Evolutionary conservation across 768 basidiomycete species (phyloP).

Genomic region (Melanogaster broomeanus): DNA sequence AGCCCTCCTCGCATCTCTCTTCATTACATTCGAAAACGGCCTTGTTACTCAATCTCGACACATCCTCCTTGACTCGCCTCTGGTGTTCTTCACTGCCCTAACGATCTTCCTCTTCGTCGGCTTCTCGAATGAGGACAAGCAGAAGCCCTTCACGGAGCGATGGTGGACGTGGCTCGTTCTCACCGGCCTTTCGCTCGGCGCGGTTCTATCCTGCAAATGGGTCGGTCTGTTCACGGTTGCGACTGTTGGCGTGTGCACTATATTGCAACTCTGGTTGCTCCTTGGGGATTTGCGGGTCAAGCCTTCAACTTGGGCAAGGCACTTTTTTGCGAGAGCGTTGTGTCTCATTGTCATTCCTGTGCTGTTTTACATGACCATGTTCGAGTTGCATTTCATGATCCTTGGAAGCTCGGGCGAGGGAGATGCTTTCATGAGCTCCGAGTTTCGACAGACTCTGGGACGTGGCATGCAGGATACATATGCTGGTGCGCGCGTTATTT

Average conservation of each 20-base stretch:
- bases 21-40: slow-evolving; percentile 97
- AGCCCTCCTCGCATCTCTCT: slow-evolving; percentile 84
- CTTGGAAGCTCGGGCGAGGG: slow-evolving; percentile 92
- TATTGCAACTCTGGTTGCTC: slow-evolving; percentile 85
- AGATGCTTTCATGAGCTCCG: slow-evolving; percentile 99
- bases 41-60: slow-evolving; percentile 94
- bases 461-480: slow-evolving; percentile 91
- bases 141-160: slow-evolving; percentile 73
- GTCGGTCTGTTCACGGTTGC: slow-evolving; percentile 98
- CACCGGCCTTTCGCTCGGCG: slow-evolving; percentile 88
- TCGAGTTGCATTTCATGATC: slow-evolving; percentile 91
- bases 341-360: slow-evolving; percentile 87
- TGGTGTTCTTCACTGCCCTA: slow-evolving; percentile 96
- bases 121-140: slow-evolving; percentile 90
- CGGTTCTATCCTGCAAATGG: slow-evolving; percentile 96
- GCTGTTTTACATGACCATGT: slow-evolving; percentile 95
- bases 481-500: slow-evolving; percentile 68
- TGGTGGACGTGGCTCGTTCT: slow-evolving; percentile 96
- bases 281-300: slow-evolving; percentile 85
- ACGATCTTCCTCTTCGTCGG: slow-evolving; percentile 84
- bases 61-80: slow-evolving; percentile 97
- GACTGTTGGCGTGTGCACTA: slow-evolving; percentile 82
- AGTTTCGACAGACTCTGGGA: slow-evolving; percentile 94
- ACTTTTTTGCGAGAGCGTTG: slow-evolving; percentile 87
- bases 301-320: slow-evolving; percentile 72